Evolutionary conservation across 306 rosid genomes (phyloP).

Genomic region (Acacia crassicarpa): DNA sequence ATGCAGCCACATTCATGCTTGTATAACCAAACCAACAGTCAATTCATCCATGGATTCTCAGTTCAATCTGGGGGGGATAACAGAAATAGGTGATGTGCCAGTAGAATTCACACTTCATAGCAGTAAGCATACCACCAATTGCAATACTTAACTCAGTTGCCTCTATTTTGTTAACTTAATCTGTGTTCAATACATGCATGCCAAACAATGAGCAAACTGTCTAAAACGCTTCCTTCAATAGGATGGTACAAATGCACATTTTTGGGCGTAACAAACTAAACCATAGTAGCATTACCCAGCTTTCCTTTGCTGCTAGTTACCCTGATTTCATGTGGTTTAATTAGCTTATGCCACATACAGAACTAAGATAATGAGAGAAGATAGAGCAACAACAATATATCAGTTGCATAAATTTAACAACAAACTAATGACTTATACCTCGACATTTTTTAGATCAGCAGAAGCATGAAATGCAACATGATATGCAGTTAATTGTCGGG

Average conservation of each 20-base stretch:
- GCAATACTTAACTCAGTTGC: not conserved
- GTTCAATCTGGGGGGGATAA: not conserved
- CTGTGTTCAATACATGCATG: not conserved
- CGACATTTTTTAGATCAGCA: constrained; percentile 73
- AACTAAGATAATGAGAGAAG: constrained; percentile 10
- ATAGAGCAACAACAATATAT: constrained; percentile 15
- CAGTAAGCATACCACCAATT: constrained; percentile 13
- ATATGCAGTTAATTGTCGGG: constrained; percentile 54
- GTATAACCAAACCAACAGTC: not conserved
- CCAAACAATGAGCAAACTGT: not conserved
- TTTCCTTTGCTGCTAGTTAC: not conserved
- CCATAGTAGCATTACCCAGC: not conserved
- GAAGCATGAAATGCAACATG: constrained; percentile 86
- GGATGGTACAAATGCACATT: not conserved
- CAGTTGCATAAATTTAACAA: constrained; percentile 11
- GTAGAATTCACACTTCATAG: constrained; percentile 2
- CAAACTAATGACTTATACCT: constrained; percentile 50
- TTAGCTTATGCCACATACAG: not conserved
- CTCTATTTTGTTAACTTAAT: not conserved
- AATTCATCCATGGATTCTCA: not conserved
- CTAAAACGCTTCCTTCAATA: not conserved
- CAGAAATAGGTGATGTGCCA: not conserved
- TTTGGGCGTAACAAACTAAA: not conserved
- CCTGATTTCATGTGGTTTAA: not conserved
- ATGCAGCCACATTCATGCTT: not conserved